Evolutionary conservation across 129 eudicot genomes (phyloP).

Genomic region (Kitagawia praeruptora): DNA sequence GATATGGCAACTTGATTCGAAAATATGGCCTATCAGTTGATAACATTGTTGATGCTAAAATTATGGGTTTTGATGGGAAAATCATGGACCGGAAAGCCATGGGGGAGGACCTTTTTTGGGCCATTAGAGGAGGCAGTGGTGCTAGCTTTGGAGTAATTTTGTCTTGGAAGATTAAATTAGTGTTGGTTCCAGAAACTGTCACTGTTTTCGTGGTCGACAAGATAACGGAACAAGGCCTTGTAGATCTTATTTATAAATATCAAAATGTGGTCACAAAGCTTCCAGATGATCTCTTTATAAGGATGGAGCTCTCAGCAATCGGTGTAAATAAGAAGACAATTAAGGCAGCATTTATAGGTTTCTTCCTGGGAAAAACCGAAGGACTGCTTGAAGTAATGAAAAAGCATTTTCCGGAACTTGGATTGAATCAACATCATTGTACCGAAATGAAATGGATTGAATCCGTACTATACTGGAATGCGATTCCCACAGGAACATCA

Average conservation of each 20-base stretch:
- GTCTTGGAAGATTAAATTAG: constrained; percentile 32
- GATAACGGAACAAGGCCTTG: constrained; percentile 15
- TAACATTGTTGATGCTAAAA: constrained; percentile 36
- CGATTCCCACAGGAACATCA: constrained; percentile 14
- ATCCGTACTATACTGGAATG: not conserved
- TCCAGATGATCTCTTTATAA: constrained; percentile 31
- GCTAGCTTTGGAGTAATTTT: constrained; percentile 46
- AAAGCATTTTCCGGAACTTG: constrained; percentile 40
- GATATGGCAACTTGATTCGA: constrained; percentile 43
- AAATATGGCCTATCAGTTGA: constrained; percentile 44
- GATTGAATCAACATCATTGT: constrained; percentile 32
- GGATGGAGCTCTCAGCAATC: constrained; percentile 23
- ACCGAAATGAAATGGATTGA: constrained; percentile 19
- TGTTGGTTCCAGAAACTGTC: constrained; percentile 27
- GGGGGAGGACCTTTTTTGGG: constrained; percentile 67
- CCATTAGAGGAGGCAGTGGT: constrained; percentile 47
- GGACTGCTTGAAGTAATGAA: constrained; percentile 21
- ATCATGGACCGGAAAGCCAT: constrained; percentile 26
- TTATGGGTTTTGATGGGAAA: constrained; percentile 24
- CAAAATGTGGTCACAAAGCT: constrained; percentile 30
- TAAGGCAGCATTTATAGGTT: constrained; percentile 28
- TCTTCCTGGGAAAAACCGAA: constrained; percentile 34
- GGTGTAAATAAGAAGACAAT: constrained; percentile 13
- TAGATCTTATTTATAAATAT: constrained; percentile 25
- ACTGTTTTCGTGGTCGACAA: constrained; percentile 30